Conservation (phyloP, 257 asterid species). For the Cordia subcordata region DNA sequence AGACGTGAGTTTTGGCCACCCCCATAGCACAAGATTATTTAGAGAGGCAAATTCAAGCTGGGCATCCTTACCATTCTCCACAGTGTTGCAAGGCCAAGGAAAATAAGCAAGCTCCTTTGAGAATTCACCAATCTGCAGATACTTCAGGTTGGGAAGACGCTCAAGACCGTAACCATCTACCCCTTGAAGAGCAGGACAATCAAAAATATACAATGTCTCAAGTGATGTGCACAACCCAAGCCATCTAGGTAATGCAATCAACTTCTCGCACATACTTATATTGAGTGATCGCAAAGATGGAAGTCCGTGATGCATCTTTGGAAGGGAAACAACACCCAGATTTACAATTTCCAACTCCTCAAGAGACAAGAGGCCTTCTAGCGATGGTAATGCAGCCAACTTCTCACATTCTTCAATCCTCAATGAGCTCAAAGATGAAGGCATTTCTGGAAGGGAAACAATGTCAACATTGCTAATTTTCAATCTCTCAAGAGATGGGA, state of each 20-base stretch:
- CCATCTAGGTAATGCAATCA: not conserved
- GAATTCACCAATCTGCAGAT: not conserved
- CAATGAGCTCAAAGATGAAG: too few species aligned
- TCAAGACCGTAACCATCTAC: too few species aligned
- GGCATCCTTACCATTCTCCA: not conserved
- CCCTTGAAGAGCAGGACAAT: too few species aligned
- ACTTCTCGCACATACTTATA: too few species aligned
- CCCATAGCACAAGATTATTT: not conserved
- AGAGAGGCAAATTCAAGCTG: not conserved
- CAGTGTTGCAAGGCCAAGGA: not conserved
- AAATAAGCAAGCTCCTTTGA: constrained; percentile 3
- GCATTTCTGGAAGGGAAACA: too few species aligned
- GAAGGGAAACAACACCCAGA: too few species aligned
- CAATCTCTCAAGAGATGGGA: too few species aligned
- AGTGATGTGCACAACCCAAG: too few species aligned
- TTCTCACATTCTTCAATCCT: not conserved
- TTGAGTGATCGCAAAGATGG: too few species aligned
- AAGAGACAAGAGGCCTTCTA: not conserved
- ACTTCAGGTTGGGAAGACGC: too few species aligned
- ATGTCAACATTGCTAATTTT: too few species aligned
- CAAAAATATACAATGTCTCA: not conserved
- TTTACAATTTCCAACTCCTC: not conserved
- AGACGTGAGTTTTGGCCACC: constrained; percentile 15
- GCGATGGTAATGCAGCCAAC: not conserved
- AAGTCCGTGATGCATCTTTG: too few species aligned